Percentiles rank a stretch among this genome's conserved stretches.
phyloP scores from a whole-genome alignment of 202 grass and related monocot species.

The Panicum hallii region DNA sequence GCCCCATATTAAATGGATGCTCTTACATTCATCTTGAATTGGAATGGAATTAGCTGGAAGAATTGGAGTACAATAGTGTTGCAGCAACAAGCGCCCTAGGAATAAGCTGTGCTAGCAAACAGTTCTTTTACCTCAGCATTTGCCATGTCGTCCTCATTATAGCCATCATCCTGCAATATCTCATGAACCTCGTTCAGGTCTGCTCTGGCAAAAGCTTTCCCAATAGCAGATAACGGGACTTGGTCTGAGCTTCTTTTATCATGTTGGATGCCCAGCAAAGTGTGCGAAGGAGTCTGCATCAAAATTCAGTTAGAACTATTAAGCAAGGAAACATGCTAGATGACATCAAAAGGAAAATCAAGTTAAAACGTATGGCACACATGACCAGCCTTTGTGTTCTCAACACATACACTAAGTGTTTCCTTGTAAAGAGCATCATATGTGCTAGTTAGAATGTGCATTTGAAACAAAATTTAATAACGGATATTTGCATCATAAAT shows the following conservation, averaged over 20 bases:
- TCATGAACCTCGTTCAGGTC: slow-evolving; percentile 63
- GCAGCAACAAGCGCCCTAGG: not conserved
- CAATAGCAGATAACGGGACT: slow-evolving; percentile 55
- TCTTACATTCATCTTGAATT: not conserved
- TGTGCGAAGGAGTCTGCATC: slow-evolving; percentile 63
- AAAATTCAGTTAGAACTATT: slow-evolving; percentile 41
- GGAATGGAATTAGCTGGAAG: not conserved
- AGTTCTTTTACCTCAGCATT: slow-evolving; percentile 64
- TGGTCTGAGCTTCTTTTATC: slow-evolving; percentile 46
- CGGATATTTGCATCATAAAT: not conserved
- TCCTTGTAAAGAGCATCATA: not conserved
- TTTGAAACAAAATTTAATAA: slow-evolving; percentile 5
- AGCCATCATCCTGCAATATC: slow-evolving; percentile 66
- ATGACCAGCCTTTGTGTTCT: slow-evolving; percentile 23
- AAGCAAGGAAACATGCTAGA: not conserved
- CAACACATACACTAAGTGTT: slow-evolving; percentile 13
- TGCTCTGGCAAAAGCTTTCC: slow-evolving; percentile 67
- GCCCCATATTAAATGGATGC: not conserved
- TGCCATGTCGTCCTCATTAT: slow-evolving; percentile 61
- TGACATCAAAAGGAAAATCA: not conserved
- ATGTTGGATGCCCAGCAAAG: slow-evolving; percentile 62
- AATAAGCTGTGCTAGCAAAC: slow-evolving; percentile 14
- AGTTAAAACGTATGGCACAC: slow-evolving; percentile 16
- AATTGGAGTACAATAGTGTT: not conserved
- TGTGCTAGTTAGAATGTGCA: slow-evolving; percentile 21